Evolutionary conservation across 2,329 filamentous ascomycete species (phyloP).

Genomic region (Penicillium rolfsii): DNA sequence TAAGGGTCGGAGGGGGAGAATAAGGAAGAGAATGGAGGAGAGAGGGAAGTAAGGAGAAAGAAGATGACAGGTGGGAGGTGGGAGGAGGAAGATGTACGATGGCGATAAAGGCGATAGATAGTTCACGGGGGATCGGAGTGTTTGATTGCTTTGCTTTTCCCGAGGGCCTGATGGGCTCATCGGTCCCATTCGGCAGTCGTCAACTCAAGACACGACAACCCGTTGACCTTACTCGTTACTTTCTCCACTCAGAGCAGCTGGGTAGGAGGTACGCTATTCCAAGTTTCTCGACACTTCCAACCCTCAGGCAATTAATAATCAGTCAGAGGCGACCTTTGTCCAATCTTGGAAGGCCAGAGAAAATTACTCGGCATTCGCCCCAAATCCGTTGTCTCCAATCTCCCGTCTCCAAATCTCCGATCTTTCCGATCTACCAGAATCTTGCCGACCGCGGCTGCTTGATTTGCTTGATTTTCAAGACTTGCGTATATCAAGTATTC

Average conservation of each 20-base stretch:
- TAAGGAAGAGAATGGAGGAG: slow-evolving; percentile 12
- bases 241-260: background rate
- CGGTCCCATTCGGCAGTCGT: background rate
- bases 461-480: background rate
- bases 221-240: background rate
- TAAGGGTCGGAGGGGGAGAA: slow-evolving; percentile 8
- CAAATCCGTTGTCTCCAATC: background rate
- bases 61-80: slow-evolving; percentile 11
- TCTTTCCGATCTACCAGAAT: background rate
- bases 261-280: background rate
- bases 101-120: slow-evolving; percentile 20
- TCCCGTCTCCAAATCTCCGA: background rate
- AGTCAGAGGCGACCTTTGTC: slow-evolving; percentile 1
- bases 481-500: background rate
- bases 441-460: background rate
- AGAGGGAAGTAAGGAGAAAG: slow-evolving; percentile 8
- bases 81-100: slow-evolving; percentile 5
- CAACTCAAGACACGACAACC: background rate
- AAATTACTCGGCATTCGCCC: background rate
- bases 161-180: background rate
- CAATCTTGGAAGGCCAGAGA: background rate
- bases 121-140: slow-evolving; percentile 17
- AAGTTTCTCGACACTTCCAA: background rate
- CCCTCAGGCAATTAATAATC: slow-evolving; percentile 4
- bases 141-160: slow-evolving; percentile 27